Evolutionary conservation across 306 rosid species (phyloP), one percentile per base, ranked within the genome.

Genomic region (Casuarina equisetifolia): DNA sequence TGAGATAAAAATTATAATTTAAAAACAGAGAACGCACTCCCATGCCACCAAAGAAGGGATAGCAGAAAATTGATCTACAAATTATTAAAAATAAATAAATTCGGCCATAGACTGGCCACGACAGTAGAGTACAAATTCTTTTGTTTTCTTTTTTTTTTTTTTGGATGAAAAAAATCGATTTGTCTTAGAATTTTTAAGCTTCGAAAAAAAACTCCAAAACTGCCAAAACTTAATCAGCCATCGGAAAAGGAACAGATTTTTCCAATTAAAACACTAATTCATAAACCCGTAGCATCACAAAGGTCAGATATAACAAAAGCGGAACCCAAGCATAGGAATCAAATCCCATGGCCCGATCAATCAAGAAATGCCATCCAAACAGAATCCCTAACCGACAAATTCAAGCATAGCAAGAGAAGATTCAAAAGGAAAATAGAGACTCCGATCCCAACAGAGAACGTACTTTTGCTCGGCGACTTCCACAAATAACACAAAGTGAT

Each of bases 381-480:
- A 35, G 39, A 46, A 82, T 55, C 73, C 82, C 70, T 62, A 63
- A 64, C 35, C n/a, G 72, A 44, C 54, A 9, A 49, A 43, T 32
- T 6, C 13, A 75, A 54, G 40, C 42, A 51, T 1, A n/a, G 40
- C n/a, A 7, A 15, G 39, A 39, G 48, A 13, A 64, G 1, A 64
- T 19, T 32, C 1, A 9, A 17, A 7, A 7, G 1, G 5, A 75
- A 15, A 38, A 40, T 25, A 9, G 35, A 19, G 48, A 17, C 16
- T 40, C n/a, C 10, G 5, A 12, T 15, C 44, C 9, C 3, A 51
- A 8, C 10, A 57, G 8, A 17, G 54, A 64, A 58, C 43, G 59
- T 46, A 83, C 84, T 79, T 76, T 71, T 15, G 16, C 58, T 35
- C 59, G 9, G 74, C 19, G 46, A 46, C 32, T 39, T 6, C 44